A percentile compares a stretch with the other conserved stretches of the same genome.
These are phyloP conservation scores for Talaromyces sp. DNA, from an alignment of 2,329 filamentous ascomycete species.

Conservation along the genomic window DNA sequence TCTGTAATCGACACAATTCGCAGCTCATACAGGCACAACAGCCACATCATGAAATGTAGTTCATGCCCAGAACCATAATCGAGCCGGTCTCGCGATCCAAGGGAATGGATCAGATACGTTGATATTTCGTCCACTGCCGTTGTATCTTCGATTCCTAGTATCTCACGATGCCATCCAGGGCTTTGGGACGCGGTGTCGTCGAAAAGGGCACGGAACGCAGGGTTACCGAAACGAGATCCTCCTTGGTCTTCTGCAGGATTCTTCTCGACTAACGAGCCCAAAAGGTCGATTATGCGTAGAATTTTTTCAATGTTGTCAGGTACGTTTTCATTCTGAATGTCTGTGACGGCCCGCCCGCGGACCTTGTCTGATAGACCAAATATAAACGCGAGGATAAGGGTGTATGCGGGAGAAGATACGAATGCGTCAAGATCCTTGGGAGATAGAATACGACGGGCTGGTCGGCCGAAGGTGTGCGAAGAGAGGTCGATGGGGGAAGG, in stretches of 20 bases:
- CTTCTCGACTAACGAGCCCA: constrained; percentile 62
- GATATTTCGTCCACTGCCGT: constrained; percentile 67
- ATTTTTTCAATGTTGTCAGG: constrained; percentile 62
- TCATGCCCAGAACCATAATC: constrained; percentile 98
- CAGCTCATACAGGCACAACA: constrained; percentile 87
- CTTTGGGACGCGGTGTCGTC: constrained; percentile 47
- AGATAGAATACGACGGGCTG: constrained; percentile 77
- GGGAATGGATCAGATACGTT: constrained; percentile 75
- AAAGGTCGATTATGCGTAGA: constrained; percentile 65
- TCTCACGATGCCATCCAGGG: constrained; percentile 40
- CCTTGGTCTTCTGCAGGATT: constrained; percentile 81
- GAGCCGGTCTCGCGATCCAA: constrained; percentile 81
- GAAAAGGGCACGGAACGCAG: constrained; percentile 78
- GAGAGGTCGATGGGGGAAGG: constrained; percentile 63
- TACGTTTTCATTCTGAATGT: constrained; percentile 35
- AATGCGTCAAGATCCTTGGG: constrained; percentile 77
- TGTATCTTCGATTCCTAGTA: constrained; percentile 36
- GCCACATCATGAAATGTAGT: constrained; percentile 94
- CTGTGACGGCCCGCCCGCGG: constrained; percentile 41
- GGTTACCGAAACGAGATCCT: constrained; percentile 92
- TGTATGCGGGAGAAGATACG: constrained; percentile 69
- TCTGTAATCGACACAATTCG: constrained; percentile 60
- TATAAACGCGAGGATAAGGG: constrained; percentile 76
- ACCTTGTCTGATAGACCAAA: constrained; percentile 84
- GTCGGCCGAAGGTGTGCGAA: constrained; percentile 60